A percentile compares a stretch with the other conserved stretches of the same genome.
phyloP scores from a whole-genome alignment of 805 yeast species.

The Zygosaccharomyces rouxii region DNA sequence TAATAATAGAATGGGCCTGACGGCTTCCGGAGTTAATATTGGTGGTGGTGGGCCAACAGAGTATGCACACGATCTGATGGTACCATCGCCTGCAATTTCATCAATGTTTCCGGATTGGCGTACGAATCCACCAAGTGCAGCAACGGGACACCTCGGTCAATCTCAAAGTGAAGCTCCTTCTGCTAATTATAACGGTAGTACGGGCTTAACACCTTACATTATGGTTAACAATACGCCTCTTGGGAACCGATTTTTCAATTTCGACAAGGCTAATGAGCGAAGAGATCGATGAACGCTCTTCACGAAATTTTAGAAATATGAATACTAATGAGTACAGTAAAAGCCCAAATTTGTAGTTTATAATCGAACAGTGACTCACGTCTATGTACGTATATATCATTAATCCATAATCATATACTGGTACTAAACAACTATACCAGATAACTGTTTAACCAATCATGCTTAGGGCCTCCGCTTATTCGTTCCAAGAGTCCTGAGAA shows the following conservation, averaged over 20 bases:
- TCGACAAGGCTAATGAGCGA: constrained; percentile 22
- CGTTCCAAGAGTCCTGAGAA: constrained; percentile 27
- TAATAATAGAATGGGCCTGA: constrained; percentile 3
- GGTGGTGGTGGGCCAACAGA: constrained; percentile 32
- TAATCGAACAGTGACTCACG: too few relatives aligned
- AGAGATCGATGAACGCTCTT: not conserved
- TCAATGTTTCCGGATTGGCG: constrained; percentile 36
- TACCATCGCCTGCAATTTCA: constrained; percentile 31
- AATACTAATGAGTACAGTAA: too few relatives aligned
- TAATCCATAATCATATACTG: too few relatives aligned
- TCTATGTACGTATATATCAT: too few relatives aligned
- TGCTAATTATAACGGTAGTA: constrained; percentile 19
- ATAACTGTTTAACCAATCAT: not conserved
- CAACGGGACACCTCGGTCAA: constrained; percentile 2
- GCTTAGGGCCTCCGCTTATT: not conserved
- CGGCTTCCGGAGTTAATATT: constrained; percentile 17
- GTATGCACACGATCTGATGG: constrained; percentile 34
- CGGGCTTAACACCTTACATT: constrained; percentile 33
- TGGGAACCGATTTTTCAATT: constrained; percentile 28
- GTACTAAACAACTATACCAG: too few relatives aligned
- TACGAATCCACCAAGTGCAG: constrained; percentile 17
- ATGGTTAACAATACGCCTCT: constrained; percentile 29
- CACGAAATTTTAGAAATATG: too few relatives aligned
- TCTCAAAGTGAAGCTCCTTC: constrained; percentile 9
- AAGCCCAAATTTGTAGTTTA: too few relatives aligned